Base-by-base conservation (phyloP, 768 basidiomycete species). In the Leccinum sublutescens region DNA sequence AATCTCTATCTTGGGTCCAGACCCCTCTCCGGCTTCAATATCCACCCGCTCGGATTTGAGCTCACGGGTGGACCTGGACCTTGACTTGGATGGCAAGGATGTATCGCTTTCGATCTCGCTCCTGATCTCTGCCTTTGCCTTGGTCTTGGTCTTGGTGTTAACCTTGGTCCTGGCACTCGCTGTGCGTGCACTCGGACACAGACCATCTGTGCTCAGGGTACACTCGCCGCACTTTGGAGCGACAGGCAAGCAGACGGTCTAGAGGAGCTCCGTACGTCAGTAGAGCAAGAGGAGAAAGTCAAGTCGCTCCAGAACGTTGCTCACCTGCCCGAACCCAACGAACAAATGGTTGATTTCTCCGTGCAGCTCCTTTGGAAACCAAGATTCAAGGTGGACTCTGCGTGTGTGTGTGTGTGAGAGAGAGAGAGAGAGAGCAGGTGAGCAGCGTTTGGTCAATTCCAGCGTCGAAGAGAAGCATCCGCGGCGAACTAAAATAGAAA, bases 291-390 rank as follows among this genome's bases (percentile, higher is more conserved):
- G 15, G 36, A 15, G 34, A 38, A 38, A 38, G 15, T 17, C 11
- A 27, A 47, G 6, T 7, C 36, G 34, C 14, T 36, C 34, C 14
- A 36, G 34, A 6, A 36, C 5, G 34, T 36, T 14, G 54, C 74
- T 29, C 61, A 89, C 91, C 82, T 93, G 91, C 33, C 91, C 92
- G 59, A 94, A 93, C 0, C 91, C 91, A 4, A 93, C 91, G 1
- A 94, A 79, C 72, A 90, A 66, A 57, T 85, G 86, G 67, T 93
- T 93, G 59, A 94, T 91, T 23, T 92, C 86, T 2, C 75, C 77
- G 60, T 89, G 87, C 4, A 89, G 76, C 57, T 87, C 86, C 17
- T 78, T 80, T 0, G 91, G 91, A 2, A 93, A 80, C 91, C 91
- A 94, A 3, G 90, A 92, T 64, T 94, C 84, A 2, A 93, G 75